Evolutionary conservation across 768 basidiomycete species (phyloP), one percentile per base, ranked within the genome.

Genomic region (Lactarius pseudohatsudake): DNA sequence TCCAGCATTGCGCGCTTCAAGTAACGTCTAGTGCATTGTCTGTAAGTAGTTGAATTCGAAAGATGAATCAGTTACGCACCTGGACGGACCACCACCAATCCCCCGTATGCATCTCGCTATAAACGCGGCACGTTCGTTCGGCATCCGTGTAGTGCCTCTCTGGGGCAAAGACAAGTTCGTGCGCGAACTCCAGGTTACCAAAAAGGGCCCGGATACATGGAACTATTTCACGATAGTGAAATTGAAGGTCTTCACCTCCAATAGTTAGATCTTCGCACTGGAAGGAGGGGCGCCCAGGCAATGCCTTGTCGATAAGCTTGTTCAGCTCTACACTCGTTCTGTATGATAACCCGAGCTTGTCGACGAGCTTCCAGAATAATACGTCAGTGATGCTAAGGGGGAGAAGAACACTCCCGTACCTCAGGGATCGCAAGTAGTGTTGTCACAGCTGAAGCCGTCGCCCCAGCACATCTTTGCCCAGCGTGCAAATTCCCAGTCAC

Each of bases 71-170:
- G 45, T 18, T 28, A 53, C 47, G 15, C 22, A 65, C 65, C 60
- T 66, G 65, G 4, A 45, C 22, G 1, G 15, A 34, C 65, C 65
- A 66, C 65, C 65, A 66, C 65, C 65, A 66, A 8, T 50, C 26
- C 2, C 59, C 16, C 0, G 30, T 65, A 32, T 65, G 34, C 36
- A 65, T 60, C 16, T 65, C 50, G 4, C 18, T 15, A n/a, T 56
- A 57, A 4, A 66, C 9, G 0, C 22, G 60, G 15, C 13, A 16
- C 7, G 40, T 47, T 4, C 22, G 7, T 22, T 47, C n/a, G 1
- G 13, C 11, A 45, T 30, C n/a, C 0, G 43, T 58, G 16, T 28
- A 59, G 26, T 64, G 30, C 4, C 11, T 1, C 16, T 38, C 47
- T 3, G 28, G 56, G 7, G 16, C 10, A 20, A 54, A 43, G 9